Conservation (phyloP, 2,329 filamentous ascomycete species). For the Capronia epimyces region DNA sequence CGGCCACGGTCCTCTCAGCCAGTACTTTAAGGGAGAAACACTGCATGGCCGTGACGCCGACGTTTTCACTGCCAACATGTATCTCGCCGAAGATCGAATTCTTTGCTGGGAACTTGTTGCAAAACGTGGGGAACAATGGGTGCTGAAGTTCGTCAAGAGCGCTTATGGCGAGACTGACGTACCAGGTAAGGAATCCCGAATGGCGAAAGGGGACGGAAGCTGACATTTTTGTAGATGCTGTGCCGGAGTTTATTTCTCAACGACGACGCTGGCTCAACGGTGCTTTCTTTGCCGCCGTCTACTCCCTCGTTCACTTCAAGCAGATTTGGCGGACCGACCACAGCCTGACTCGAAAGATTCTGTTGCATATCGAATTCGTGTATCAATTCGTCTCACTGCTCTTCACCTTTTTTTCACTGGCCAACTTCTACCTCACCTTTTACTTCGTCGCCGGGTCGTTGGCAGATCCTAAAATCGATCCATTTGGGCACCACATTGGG, state of each 20-base stretch:
- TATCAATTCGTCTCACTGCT: slow-evolving; percentile 90
- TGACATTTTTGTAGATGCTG: slow-evolving; percentile 57
- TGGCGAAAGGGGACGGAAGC: not conserved
- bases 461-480: slow-evolving; percentile 71
- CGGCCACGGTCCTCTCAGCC: slow-evolving; percentile 87
- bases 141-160: slow-evolving; percentile 94
- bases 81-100: slow-evolving; percentile 96
- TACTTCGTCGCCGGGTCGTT: slow-evolving; percentile 95
- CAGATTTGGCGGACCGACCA: slow-evolving; percentile 94
- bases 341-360: slow-evolving; percentile 76
- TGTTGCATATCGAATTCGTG: slow-evolving; percentile 89
- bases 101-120: slow-evolving; percentile 97
- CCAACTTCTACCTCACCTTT: slow-evolving; percentile 98
- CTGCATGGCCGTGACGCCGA: slow-evolving; percentile 93
- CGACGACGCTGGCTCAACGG: slow-evolving; percentile 96
- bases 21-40: slow-evolving; percentile 99
- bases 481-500: slow-evolving; percentile 83
- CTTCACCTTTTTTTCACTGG: slow-evolving; percentile 96
- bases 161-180: slow-evolving; percentile 98
- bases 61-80: slow-evolving; percentile 99
- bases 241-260: slow-evolving; percentile 96
- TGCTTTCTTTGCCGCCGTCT: slow-evolving; percentile 96
- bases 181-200: slow-evolving; percentile 61
- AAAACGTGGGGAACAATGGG: slow-evolving; percentile 91
- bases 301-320: slow-evolving; percentile 88